phyloP scores from a whole-genome alignment of 306 rosid genomes.

The Abrus pulchellus region DNA sequence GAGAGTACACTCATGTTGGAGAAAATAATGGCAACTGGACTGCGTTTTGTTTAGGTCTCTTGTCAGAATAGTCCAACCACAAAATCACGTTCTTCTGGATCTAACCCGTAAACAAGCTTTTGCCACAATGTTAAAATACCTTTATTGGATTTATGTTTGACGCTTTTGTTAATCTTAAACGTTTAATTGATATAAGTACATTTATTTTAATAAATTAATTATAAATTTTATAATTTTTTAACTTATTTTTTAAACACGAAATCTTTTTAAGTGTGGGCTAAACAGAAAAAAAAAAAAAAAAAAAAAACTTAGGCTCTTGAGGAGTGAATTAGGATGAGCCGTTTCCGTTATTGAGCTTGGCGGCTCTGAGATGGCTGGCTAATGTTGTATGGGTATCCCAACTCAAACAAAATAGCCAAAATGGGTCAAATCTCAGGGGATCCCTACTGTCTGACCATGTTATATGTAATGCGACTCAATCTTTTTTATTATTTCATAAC shows the following conservation, averaged over 20 bases:
- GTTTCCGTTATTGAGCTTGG: not conserved
- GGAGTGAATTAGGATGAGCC: too few relatives aligned
- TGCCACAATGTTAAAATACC: too few relatives aligned
- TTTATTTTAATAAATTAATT: too few relatives aligned
- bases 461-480: not conserved
- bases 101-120: not conserved
- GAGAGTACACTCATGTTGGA: conserved; percentile 40
- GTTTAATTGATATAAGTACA: too few relatives aligned
- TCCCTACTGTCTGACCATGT: not conserved
- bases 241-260: too few relatives aligned
- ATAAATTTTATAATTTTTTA: too few relatives aligned
- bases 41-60: not conserved
- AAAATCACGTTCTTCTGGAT: not conserved
- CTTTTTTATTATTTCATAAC: not conserved
- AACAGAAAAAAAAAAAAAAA: too few relatives aligned
- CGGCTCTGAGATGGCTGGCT: not conserved
- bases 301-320: too few relatives aligned
- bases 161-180: too few relatives aligned
- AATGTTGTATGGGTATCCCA: not conserved
- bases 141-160: too few relatives aligned
- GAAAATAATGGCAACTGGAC: conserved; percentile 37
- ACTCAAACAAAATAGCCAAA: not conserved
- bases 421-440: not conserved
- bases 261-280: too few relatives aligned
- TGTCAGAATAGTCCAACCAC: not conserved